Evolutionary conservation across 495 filamentous ascomycete genomes (phyloP), one percentile per base, ranked within the genome.

Genomic region (Cudoniella acicularis): DNA sequence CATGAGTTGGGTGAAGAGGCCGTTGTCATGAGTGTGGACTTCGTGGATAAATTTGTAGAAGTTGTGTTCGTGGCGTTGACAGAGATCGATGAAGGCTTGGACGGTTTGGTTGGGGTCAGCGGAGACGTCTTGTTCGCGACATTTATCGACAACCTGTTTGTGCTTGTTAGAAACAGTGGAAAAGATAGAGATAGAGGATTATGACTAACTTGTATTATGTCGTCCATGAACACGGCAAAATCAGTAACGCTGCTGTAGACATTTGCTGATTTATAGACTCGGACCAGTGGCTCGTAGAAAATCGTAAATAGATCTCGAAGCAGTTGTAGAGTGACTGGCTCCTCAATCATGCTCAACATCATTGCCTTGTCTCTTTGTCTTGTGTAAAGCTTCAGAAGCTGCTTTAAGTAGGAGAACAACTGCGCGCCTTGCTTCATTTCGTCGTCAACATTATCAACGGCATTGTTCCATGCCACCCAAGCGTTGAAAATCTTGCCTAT

Each of bases 1-100:
- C 94, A 98, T 98, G 17, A 98, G 77, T 64, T 92, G 88, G 23
- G 91, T 90, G 69, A 98, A 98, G 2, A 98, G 83, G 3, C 94
- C 94, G 64, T 98, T 92, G 70, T 98, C 94, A 69, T 98, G 94
- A n/a, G 89, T 83, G 70, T 98, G 94, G 0, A 98, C 94, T 72
- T 98, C 95, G 67, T 98, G 94, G 2, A 98, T 85, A 68, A 98
- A 98, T 68, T 96, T 97, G 79, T 98, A 98, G 69, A 98, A 96
- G 76, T 95, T 92, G 68, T 90, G 84, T 73, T 98, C 87, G 70
- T 98, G 94, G 16, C 94, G 85, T 57, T 90, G 89, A 70, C 94
- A 98, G 43, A 98, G 83, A 70, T 98, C 95, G 69, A 98, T 98
- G 70, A 98, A 98, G 36, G 90, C 82, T 71, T 98, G 94, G n/a